phyloP scores from a whole-genome alignment of 1,284 basidiomycete species.

The Trichosporon ovoides region DNA sequence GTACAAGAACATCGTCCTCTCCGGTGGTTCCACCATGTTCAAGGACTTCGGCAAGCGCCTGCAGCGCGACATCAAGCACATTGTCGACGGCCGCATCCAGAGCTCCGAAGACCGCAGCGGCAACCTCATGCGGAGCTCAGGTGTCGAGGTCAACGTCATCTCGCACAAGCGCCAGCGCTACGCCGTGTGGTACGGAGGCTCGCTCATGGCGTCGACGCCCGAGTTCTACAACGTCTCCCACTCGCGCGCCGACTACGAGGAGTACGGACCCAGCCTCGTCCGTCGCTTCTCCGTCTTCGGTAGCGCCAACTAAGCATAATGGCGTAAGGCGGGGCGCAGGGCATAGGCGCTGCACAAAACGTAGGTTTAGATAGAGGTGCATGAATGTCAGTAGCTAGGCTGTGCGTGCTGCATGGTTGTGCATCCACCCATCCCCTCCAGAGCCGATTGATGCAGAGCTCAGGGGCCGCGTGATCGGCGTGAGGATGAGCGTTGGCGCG shows the following conservation, averaged over 20 bases:
- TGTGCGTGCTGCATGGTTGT: not conserved
- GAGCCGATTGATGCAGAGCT: too few species aligned
- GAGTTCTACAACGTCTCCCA: conserved; percentile 98
- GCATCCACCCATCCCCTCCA: not conserved
- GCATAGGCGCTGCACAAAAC: not conserved
- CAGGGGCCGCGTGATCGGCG: too few species aligned
- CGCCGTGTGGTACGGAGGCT: conserved; percentile 98
- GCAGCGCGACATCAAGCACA: conserved; percentile 87
- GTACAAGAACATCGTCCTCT: conserved; percentile 96
- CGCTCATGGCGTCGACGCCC: conserved; percentile 86
- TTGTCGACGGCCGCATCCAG: conserved; percentile 87
- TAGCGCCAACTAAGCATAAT: conserved; percentile 61
- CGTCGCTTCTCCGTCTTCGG: conserved; percentile 92
- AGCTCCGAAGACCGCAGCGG: conserved; percentile 71
- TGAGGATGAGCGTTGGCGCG: too few species aligned
- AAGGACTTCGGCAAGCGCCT: conserved; percentile 94
- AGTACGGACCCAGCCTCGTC: conserved; percentile 93
- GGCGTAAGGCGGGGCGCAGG: not conserved
- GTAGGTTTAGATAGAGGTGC: conserved; percentile 1
- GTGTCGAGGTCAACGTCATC: conserved; percentile 95
- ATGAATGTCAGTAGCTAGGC: not conserved
- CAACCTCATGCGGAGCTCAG: conserved; percentile 73
- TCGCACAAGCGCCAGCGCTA: conserved; percentile 97
- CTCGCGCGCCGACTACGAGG: conserved; percentile 97
- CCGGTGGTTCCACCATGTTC: conserved; percentile 96